Conservation (phyloP, 1,139 yeast species). For the Blastobotrys malaysiensis region DNA sequence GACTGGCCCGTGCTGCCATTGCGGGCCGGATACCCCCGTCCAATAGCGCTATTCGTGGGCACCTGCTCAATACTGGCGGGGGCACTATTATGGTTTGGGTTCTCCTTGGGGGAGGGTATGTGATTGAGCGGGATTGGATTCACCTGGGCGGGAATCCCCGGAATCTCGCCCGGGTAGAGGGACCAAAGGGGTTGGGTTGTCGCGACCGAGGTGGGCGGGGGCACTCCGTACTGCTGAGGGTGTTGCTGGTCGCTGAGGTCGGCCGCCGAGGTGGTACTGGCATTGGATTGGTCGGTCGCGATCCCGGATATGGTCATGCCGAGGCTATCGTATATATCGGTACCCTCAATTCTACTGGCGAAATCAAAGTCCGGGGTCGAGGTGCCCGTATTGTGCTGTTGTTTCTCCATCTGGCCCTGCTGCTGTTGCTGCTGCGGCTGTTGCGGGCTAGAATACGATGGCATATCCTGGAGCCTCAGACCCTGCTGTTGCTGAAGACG, state of each 20-base stretch:
- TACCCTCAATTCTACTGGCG: not conserved
- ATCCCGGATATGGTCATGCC: not conserved
- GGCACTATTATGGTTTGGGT: not conserved
- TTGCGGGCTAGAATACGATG: not conserved
- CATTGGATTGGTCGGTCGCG: not conserved
- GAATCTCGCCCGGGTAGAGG: conserved; percentile 14
- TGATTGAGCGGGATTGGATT: conserved; percentile 9
- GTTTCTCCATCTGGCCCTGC: not conserved
- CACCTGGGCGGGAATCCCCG: conserved; percentile 5
- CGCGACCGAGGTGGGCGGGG: not conserved
- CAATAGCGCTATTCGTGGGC: not conserved
- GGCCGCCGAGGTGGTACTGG: not conserved
- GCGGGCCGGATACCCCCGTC: too few relatives aligned
- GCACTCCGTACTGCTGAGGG: not conserved
- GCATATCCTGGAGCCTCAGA: conserved; percentile 12
- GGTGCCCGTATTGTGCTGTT: not conserved
- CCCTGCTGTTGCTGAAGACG: conserved; percentile 12
- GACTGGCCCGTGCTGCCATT: too few relatives aligned
- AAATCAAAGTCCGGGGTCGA: not conserved
- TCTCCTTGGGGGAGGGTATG: conserved; percentile 11
- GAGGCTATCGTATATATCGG: not conserved
- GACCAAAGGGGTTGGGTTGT: conserved; percentile 22
- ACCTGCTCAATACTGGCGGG: not conserved
- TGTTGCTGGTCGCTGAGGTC: not conserved
- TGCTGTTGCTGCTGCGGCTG: not conserved